Evolutionary conservation across 1,284 basidiomycete species (phyloP), one percentile per base, ranked within the genome.

Genomic region (Fomitiporia mediterranea): DNA sequence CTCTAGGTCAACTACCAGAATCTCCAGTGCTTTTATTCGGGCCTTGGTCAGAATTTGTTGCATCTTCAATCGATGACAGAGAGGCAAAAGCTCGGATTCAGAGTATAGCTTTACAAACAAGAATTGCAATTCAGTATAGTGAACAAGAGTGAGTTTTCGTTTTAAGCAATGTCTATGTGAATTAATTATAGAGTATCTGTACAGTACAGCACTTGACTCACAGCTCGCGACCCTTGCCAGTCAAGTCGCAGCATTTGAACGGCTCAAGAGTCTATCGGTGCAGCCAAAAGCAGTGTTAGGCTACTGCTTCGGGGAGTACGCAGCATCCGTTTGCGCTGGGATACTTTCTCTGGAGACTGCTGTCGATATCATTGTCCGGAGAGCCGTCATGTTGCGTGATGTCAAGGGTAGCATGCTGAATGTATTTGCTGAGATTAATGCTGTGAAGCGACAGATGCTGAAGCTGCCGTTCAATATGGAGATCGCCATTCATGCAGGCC

Each of bases 241-340:
- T 17, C 61, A 61, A 43, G 52, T 61, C 27, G 21, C 32, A n/a
- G 37, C 52, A 9, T 39, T 49, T 8, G 35, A 46, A 27, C 17
- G n/a, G 15, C 52, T 60, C 30, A 35, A 21, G 6, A 5, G 9
- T 4, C 13, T n/a, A 13, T 48, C 48, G 17, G 42, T 61, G 23
- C 23, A 13, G 5, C 56, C 62, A 2, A 13, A n/a, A 13, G 61
- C 51, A 11, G 61, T 62, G 8, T 23, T 56, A 7, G 62, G 61
- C 17, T 63, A 63, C 46, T 62, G 62, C 51, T 63, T 62, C 30
- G 62, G 62, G 15, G 61, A 63, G 46, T 63, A 58, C 44, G 59
- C 61, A 7, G 62, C 62, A 4, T 59, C 62, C 0, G 37, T 61
- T 25, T 37, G 37, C 23, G 44, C 51, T 9, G 61, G 61, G 5